A percentile compares a stretch with the other conserved stretches of the same genome.
phyloP scores from a whole-genome alignment of 352 stramenopile species.

The Phytophthora palmivora region DNA sequence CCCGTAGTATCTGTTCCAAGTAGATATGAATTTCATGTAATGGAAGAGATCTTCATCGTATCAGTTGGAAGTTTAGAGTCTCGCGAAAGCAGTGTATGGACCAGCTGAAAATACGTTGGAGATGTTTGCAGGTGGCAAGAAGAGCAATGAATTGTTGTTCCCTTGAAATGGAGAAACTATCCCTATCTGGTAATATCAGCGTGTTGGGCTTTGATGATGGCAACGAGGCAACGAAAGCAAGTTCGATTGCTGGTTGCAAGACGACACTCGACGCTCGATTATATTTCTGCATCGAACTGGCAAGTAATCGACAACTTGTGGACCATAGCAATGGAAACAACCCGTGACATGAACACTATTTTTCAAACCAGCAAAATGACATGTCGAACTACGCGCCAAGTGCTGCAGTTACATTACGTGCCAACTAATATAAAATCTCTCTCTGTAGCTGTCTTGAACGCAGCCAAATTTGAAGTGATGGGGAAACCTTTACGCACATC shows the following conservation, averaged over 20 bases:
- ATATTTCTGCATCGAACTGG: constrained; percentile 1
- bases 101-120: too few species aligned
- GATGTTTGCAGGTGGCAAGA: too few species aligned
- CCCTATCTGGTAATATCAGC: too few species aligned
- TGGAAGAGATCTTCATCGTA: constrained; percentile 23
- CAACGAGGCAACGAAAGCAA: not conserved
- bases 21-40: constrained; percentile 37
- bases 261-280: constrained; percentile 5
- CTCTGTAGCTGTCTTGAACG: too few species aligned
- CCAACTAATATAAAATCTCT: too few species aligned
- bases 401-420: not conserved
- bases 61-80: not conserved
- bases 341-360: not conserved
- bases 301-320: constrained; percentile 4
- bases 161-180: too few species aligned
- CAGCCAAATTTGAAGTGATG: constrained; percentile 2
- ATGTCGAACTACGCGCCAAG: not conserved
- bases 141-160: too few species aligned
- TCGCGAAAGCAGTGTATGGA: constrained; percentile 4
- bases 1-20: constrained; percentile 20
- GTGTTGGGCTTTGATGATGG: too few species aligned
- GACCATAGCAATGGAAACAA: not conserved
- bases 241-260: not conserved
- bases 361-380: not conserved
- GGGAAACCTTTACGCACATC: constrained; percentile 11